A percentile compares a stretch with the other conserved stretches of the same genome.
Conservation (phyloP, 2,329 filamentous ascomycete species). For the Periconia digitata region DNA sequence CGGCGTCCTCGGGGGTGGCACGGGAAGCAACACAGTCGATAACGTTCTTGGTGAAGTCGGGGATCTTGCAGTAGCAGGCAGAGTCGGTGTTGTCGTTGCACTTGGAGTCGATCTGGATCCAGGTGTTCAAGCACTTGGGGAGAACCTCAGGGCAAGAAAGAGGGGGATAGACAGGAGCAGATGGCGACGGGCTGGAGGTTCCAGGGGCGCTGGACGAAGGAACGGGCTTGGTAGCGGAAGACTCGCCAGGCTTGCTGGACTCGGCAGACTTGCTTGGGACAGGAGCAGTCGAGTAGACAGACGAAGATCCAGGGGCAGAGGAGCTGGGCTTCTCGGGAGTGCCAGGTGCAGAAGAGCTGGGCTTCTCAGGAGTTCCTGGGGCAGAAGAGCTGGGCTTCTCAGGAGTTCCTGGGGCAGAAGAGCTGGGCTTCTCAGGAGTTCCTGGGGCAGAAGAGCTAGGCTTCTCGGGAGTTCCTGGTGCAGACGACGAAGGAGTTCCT, state of each 20-base stretch:
- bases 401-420: too few relatives aligned
- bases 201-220: constrained; percentile 4
- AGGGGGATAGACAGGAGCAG: constrained; percentile 22
- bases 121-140: constrained; percentile 89
- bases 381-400: too few relatives aligned
- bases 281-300: too few relatives aligned
- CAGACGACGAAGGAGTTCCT: constrained; percentile 1
- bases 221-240: constrained; percentile 14
- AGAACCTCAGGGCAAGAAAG: constrained; percentile 66
- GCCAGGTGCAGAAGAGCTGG: too few relatives aligned
- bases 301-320: too few relatives aligned
- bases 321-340: too few relatives aligned
- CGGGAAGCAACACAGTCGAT: constrained; percentile 77
- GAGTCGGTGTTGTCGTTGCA: constrained; percentile 84
- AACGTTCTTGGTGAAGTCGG: constrained; percentile 74
- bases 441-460: too few relatives aligned
- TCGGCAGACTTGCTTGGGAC: background rate
- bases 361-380: too few relatives aligned
- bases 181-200: constrained; percentile 12
- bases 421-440: too few relatives aligned
- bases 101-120: constrained; percentile 66
- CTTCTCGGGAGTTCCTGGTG: constrained; percentile 4
- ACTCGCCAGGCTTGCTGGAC: constrained; percentile 3
- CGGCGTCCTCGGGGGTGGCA: constrained; percentile 63
- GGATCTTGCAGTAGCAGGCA: constrained; percentile 83